Conservation (phyloP, 345 rosid genomes). For the Murraya paniculata region DNA sequence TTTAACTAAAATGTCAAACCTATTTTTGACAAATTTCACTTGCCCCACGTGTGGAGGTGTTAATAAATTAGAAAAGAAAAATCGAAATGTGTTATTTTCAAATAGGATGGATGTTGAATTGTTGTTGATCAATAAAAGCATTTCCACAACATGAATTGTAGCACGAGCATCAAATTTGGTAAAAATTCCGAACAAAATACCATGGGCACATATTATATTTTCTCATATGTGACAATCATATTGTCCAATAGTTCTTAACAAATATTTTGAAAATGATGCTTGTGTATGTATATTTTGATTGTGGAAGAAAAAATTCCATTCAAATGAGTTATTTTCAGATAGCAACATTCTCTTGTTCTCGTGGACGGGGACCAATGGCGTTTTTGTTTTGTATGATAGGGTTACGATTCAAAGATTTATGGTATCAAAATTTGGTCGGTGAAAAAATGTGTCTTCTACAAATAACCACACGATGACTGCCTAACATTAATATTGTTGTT, state of each 20-base stretch:
- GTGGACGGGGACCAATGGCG: not conserved
- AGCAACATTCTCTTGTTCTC: conserved; percentile 8
- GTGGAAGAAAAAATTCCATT: not conserved
- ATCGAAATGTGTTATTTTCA: not conserved
- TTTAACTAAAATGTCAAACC: not conserved
- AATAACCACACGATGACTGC: not conserved
- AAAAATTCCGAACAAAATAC: not conserved
- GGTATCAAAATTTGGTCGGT: not conserved
- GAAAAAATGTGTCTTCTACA: not conserved
- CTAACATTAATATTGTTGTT: not conserved
- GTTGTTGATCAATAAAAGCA: not conserved
- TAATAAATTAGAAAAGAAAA: not conserved
- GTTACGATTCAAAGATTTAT: not conserved
- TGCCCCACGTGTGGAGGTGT: not conserved
- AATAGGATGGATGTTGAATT: not conserved
- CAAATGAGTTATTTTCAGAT: not conserved
- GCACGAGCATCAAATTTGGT: not conserved
- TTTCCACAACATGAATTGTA: not conserved
- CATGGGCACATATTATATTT: not conserved
- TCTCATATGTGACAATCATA: conserved; percentile 4
- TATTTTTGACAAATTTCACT: not conserved
- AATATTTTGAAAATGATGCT: conserved; percentile 11
- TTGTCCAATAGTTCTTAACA: not conserved
- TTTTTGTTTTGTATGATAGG: not conserved
- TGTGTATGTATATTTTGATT: not conserved